Percentiles rank a stretch among this genome's conserved stretches.
Evolutionary conservation across 1,284 basidiomycete species (phyloP).

Genomic region (Pholiota adiposa): DNA sequence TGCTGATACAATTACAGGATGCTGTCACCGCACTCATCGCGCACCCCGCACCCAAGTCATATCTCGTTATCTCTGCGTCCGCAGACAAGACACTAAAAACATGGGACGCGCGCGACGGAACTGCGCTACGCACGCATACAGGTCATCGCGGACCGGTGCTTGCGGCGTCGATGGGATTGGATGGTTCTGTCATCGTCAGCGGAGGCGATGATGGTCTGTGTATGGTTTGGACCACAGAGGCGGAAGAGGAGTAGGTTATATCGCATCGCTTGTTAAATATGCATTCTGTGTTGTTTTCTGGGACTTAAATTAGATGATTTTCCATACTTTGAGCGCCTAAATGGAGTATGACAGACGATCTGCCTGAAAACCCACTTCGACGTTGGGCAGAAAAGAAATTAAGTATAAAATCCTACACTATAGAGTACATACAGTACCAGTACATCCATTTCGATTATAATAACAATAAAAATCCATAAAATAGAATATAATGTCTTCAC

Average conservation of each 20-base stretch:
- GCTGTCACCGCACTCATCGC: conserved; percentile 83
- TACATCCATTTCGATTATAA: neutral
- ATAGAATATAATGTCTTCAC: conserved; percentile 29
- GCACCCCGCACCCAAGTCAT: conserved; percentile 73
- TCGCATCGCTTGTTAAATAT: neutral
- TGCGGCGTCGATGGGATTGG: conserved; percentile 71
- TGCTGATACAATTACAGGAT: conserved; percentile 56
- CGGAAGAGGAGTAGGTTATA: conserved; percentile 19
- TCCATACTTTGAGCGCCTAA: too few species aligned
- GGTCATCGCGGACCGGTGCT: conserved; percentile 88
- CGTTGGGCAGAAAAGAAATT: too few species aligned
- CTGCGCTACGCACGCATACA: conserved; percentile 77
- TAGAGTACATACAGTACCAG: neutral
- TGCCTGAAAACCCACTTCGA: too few species aligned
- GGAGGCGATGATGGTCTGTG: conserved; percentile 88
- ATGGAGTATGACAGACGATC: too few species aligned
- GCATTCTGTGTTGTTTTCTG: neutral
- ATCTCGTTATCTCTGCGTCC: conserved; percentile 83
- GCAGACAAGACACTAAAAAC: conserved; percentile 88
- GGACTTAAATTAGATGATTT: too few species aligned
- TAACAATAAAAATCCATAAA: neutral
- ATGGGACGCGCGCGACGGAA: conserved; percentile 91
- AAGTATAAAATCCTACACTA: neutral
- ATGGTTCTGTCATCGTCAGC: conserved; percentile 74
- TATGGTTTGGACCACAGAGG: conserved; percentile 77